Evolutionary conservation across 164 flowering plant genomes (phyloP).

Genomic region (Nymphaea colorata): DNA sequence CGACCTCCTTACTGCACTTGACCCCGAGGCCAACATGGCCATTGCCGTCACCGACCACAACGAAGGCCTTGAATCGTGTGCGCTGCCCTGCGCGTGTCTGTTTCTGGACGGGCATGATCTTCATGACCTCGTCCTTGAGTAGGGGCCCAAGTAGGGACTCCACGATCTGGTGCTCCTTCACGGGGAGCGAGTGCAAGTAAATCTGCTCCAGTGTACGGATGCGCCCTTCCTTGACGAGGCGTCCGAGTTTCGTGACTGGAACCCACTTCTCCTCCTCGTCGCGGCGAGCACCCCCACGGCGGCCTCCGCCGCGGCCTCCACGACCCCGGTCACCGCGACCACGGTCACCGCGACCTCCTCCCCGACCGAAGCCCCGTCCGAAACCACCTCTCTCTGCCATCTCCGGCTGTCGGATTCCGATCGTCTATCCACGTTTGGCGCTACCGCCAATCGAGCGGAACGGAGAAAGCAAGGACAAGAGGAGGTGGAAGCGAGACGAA

Average conservation of each 20-base stretch:
- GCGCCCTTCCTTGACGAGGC: conserved; percentile 5
- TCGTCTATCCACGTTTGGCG: too few species aligned
- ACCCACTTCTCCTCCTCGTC: conserved; percentile 5
- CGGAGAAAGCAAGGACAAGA: too few species aligned
- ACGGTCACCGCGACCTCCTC: conserved; percentile 2
- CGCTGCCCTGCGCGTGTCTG: conserved; percentile 84
- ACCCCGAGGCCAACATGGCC: conserved; percentile 86
- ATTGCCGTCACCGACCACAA: conserved; percentile 64
- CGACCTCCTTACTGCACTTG: conserved; percentile 76
- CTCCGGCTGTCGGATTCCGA: neutral
- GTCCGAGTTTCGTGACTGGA: conserved; percentile 5
- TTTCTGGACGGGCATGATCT: conserved; percentile 86
- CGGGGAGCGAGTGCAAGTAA: conserved; percentile 4
- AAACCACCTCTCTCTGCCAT: conserved; percentile 2
- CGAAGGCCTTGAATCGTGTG: conserved; percentile 80
- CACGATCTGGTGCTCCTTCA: conserved; percentile 7
- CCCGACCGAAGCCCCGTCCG: conserved; percentile 2
- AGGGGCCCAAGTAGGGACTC: conserved; percentile 29
- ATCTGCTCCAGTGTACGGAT: conserved; percentile 2
- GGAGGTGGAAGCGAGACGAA: too few species aligned
- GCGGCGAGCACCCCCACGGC: neutral
- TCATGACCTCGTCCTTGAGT: conserved; percentile 81
- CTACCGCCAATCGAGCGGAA: too few species aligned
- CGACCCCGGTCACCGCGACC: conserved; percentile 3
- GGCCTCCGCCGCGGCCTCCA: neutral